phyloP scores from a whole-genome alignment of 352 stramenopile genomes.

The Pythium plurisporium region DNA sequence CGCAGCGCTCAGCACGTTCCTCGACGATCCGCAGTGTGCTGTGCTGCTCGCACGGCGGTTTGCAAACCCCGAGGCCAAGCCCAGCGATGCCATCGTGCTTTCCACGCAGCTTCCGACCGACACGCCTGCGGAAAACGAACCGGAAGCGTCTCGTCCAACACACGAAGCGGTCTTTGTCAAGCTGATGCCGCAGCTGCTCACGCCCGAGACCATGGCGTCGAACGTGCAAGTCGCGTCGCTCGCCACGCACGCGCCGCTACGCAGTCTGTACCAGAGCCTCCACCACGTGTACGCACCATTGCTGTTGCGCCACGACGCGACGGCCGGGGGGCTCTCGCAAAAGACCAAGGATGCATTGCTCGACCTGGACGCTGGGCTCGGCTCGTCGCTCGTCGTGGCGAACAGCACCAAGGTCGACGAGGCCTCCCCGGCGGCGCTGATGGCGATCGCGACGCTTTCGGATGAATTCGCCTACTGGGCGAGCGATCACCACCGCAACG shows the following conservation, averaged over 20 bases:
- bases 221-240: conserved; percentile 72
- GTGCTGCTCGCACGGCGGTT: conserved; percentile 54
- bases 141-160: not conserved
- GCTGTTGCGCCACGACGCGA: conserved; percentile 50
- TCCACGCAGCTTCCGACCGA: conserved; percentile 28
- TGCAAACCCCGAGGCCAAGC: conserved; percentile 1
- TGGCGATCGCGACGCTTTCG: conserved; percentile 73
- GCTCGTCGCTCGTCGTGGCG: conserved; percentile 29
- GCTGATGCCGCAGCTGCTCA: conserved; percentile 38
- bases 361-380: conserved; percentile 68
- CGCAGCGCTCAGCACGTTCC: conserved; percentile 53
- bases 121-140: not conserved
- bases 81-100: conserved; percentile 20
- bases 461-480: conserved; percentile 91
- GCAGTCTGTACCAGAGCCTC: conserved; percentile 76
- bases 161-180: conserved; percentile 67
- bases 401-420: conserved; percentile 19
- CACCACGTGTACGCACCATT: conserved; percentile 81
- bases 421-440: conserved; percentile 35
- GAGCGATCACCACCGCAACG: conserved; percentile 43
- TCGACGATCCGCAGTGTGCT: conserved; percentile 62
- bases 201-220: conserved; percentile 62
- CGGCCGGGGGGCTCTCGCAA: conserved; percentile 48
- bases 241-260: conserved; percentile 52
- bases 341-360: conserved; percentile 79